These are phyloP conservation scores for Cladosporium sphaerospermum DNA, from an alignment of 2,329 filamentous ascomycete genomes.

Conservation along the genomic window DNA sequence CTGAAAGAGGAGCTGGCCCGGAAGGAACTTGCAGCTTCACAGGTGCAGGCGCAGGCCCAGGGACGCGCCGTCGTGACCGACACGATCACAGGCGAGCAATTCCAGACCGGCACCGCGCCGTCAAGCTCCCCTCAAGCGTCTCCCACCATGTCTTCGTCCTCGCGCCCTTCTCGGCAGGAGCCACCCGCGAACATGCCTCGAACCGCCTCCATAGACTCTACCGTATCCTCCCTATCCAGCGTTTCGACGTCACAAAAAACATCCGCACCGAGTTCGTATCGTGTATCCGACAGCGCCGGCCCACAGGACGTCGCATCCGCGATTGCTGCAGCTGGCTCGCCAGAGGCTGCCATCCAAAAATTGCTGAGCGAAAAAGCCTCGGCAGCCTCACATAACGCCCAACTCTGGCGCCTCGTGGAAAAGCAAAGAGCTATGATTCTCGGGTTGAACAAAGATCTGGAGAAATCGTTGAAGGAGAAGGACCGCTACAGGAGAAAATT, in stretches of 20 bases:
- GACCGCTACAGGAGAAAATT: constrained; percentile 87
- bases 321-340: constrained; percentile 77
- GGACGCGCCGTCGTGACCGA: constrained; percentile 12
- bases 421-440: constrained; percentile 93
- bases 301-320: constrained; percentile 71
- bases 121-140: constrained; percentile 31
- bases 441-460: constrained; percentile 89
- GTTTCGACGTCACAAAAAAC: constrained; percentile 31
- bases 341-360: constrained; percentile 82
- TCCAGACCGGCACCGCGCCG: constrained; percentile 16
- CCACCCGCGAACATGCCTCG: constrained; percentile 38
- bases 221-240: constrained; percentile 59
- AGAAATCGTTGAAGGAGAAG: constrained; percentile 86
- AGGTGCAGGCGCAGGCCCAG: constrained; percentile 3
- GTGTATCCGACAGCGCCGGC: constrained; percentile 50
- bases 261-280: constrained; percentile 33
- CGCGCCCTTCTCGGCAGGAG: constrained; percentile 21
- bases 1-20: constrained; percentile 20
- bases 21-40: constrained; percentile 9
- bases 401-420: constrained; percentile 92
- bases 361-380: constrained; percentile 87
- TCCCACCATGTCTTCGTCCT: constrained; percentile 31
- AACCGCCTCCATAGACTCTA: constrained; percentile 87
- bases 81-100: constrained; percentile 8
- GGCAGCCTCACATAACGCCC: constrained; percentile 79